A percentile compares a stretch with the other conserved stretches of the same genome.
phyloP scores from a whole-genome alignment of 148 eudicot genomes.

The Silene latifolia region DNA sequence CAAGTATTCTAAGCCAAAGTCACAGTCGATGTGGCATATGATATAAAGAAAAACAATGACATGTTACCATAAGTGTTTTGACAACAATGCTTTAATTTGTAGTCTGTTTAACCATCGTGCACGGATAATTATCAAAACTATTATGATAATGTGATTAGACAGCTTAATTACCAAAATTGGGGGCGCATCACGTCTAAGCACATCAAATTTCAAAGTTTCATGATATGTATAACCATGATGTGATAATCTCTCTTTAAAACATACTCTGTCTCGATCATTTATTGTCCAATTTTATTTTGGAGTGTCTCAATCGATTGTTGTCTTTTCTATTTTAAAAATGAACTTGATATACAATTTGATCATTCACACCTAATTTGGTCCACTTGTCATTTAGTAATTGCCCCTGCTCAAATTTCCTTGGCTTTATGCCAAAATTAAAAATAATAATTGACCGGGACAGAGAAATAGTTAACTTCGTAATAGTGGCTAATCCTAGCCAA shows the following conservation, averaged over 20 bases:
- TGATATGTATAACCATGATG: background rate
- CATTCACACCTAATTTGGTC: too few relatives aligned
- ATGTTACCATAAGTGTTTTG: conserved; percentile 16
- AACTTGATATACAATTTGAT: too few relatives aligned
- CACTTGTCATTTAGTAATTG: too few relatives aligned
- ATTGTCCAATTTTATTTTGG: too few relatives aligned
- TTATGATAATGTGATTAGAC: conserved; percentile 2
- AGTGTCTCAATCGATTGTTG: too few relatives aligned
- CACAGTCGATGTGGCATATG: conserved; percentile 5
- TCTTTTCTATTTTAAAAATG: too few relatives aligned
- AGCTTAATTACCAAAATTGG: background rate
- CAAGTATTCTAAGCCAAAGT: background rate
- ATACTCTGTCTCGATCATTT: too few relatives aligned
- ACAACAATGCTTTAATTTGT: conserved; percentile 12
- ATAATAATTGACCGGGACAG: too few relatives aligned
- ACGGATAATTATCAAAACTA: background rate
- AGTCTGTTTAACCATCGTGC: conserved; percentile 1
- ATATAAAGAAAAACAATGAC: conserved; percentile 22
- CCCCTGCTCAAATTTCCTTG: too few relatives aligned
- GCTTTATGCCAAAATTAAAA: too few relatives aligned
- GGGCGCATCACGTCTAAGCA: background rate
- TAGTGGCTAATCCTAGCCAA: background rate
- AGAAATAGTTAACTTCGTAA: background rate
- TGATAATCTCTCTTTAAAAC: background rate
- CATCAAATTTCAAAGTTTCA: background rate